phyloP scores from a whole-genome alignment of 352 stramenopile species.

The Stephanocyclus meneghinianus region DNA sequence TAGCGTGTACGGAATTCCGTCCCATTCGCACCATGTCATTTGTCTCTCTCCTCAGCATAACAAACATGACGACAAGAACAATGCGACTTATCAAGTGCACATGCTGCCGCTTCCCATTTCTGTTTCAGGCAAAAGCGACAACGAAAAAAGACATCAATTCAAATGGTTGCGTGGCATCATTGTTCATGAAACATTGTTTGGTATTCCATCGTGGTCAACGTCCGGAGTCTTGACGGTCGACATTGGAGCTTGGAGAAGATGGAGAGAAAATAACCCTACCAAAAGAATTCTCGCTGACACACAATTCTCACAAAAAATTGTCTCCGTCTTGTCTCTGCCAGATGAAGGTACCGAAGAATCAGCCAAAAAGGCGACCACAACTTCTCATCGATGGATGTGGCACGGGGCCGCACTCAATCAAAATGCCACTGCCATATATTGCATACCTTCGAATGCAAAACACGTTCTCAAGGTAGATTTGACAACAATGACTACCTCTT shows the following conservation, averaged over 20 bases:
- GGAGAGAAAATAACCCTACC: slow-evolving; percentile 10
- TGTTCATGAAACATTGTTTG: slow-evolving; percentile 15
- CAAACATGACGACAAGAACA: slow-evolving; percentile 7
- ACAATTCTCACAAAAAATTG: slow-evolving; percentile 28
- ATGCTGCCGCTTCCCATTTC: slow-evolving; percentile 24
- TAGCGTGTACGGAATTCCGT: slow-evolving; percentile 73
- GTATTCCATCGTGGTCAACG: slow-evolving; percentile 30
- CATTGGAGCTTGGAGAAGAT: slow-evolving; percentile 20
- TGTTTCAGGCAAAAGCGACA: neutral
- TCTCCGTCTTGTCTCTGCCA: slow-evolving; percentile 57
- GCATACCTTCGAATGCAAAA: slow-evolving; percentile 71
- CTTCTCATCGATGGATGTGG: slow-evolving; percentile 61
- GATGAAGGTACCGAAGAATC: slow-evolving; percentile 5
- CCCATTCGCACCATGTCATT: slow-evolving; percentile 63
- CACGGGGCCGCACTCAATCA: slow-evolving; percentile 72
- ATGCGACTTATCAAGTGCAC: slow-evolving; percentile 33
- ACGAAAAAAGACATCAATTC: slow-evolving; percentile 29
- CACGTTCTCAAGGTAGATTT: slow-evolving; percentile 72
- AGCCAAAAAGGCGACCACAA: slow-evolving; percentile 22
- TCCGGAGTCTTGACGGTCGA: slow-evolving; percentile 25
- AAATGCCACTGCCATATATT: slow-evolving; percentile 72
- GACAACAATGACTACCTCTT: slow-evolving; percentile 55
- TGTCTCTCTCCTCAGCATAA: slow-evolving; percentile 44
- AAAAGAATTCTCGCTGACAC: slow-evolving; percentile 6
- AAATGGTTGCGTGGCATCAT: slow-evolving; percentile 47